These are phyloP conservation scores for Platismatia glauca DNA, from an alignment of 495 filamentous ascomycete genomes.

Conservation along the genomic window DNA sequence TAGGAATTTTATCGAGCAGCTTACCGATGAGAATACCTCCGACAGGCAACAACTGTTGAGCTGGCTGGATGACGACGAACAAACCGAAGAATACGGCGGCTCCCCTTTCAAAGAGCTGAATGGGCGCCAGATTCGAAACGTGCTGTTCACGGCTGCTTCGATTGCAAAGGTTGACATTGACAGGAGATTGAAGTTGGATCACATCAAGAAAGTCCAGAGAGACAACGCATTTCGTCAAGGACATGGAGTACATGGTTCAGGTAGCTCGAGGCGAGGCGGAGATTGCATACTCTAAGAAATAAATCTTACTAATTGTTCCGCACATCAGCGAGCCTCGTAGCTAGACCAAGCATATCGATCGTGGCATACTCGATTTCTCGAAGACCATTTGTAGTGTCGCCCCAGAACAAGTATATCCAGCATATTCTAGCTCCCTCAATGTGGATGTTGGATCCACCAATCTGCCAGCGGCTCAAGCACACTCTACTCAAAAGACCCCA, in stretches of 20 bases:
- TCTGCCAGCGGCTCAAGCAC: too few relatives aligned
- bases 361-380: background rate
- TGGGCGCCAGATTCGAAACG: slow-evolving; percentile 32
- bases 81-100: slow-evolving; percentile 18
- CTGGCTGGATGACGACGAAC: slow-evolving; percentile 12
- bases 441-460: too few relatives aligned
- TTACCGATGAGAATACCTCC: slow-evolving; percentile 8
- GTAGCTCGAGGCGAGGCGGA: background rate
- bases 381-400: background rate
- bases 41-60: slow-evolving; percentile 13
- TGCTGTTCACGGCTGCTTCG: slow-evolving; percentile 24
- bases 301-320: background rate
- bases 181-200: background rate
- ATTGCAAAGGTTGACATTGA: slow-evolving; percentile 17
- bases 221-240: background rate
- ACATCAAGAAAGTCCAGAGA: slow-evolving; percentile 5
- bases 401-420: background rate
- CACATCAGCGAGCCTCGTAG: background rate
- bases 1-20: slow-evolving; percentile 18
- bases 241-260: background rate
- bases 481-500: too few relatives aligned
- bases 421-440: too few relatives aligned
- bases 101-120: slow-evolving; percentile 20
- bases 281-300: background rate
- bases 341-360: background rate